Evolutionary conservation across 148 eudicot genomes (phyloP), one percentile per base, ranked within the genome.

Genomic region (Fagopyrum esculentum): DNA sequence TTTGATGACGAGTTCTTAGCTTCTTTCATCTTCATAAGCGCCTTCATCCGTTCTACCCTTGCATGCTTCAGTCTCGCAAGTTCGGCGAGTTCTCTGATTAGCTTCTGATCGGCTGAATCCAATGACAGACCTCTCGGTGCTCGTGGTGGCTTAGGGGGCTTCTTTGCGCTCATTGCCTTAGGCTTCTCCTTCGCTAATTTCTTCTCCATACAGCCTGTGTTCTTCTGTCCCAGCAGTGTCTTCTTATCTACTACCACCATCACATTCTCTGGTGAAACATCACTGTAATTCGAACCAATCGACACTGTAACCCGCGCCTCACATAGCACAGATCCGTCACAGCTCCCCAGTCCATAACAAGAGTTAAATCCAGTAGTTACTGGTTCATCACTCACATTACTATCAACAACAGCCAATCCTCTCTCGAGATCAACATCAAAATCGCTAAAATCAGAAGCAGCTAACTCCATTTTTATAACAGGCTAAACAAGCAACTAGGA

Each of bases 71-170:
- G 79, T 82, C 73, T 87, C 12, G 93, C 89, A 51, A 93, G 82
- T 64, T 93, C 91, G 61, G 91, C 82, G 70, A 93, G 76, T 77
- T 93, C 98, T 77, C 81, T 93, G 51, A 93, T 91, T 60, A 93
- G 82, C 85, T 89, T 93, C 79, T 91, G 94, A 75, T 93, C 98
- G 51, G 91, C 81, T 30, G 97, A 89, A 83, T 91, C 90, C 84
- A 93, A 76, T 2, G 97, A 89, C 54, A 89, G 77, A 54, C 92
- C 87, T 81, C 86, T 84, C 55, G 94, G 90, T 40, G 98, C 93
- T 6, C 94, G 82, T n/a, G 97, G 92, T 44, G 93, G 97, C 70
- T 85, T 89, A 4, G 89, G 91, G 6, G 93, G 88, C 79, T 89
- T 91, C 73, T 91, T 89, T n/a, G 89, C 92, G 78, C 92, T 88